These are phyloP conservation scores for Comarum palustre DNA, from an alignment of 306 rosid species.

Conservation along the genomic window DNA sequence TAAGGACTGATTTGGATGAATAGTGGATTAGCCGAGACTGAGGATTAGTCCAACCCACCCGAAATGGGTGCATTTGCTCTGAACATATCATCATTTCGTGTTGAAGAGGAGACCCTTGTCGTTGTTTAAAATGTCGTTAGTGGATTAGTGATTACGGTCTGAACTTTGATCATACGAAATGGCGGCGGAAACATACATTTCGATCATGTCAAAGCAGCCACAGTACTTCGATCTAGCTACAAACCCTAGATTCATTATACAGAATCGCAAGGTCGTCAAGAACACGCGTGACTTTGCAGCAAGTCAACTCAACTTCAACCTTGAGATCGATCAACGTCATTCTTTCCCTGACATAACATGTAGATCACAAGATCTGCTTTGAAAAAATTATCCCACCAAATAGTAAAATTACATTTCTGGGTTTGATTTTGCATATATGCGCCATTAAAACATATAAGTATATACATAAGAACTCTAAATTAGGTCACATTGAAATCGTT, in stretches of 20 bases:
- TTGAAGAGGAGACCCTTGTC: no score
- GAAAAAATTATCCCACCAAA: neutral
- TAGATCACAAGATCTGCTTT: neutral
- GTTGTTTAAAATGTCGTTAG: no score
- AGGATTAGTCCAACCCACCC: no score
- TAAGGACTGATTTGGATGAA: no score
- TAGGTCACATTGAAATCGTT: slow-evolving; percentile 35
- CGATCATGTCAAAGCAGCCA: neutral
- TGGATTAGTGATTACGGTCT: no score
- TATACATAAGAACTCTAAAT: neutral
- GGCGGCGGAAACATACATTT: neutral
- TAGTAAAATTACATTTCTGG: neutral
- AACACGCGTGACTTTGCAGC: neutral
- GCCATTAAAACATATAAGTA: neutral
- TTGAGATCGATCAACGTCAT: neutral
- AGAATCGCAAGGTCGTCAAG: neutral
- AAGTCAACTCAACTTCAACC: neutral
- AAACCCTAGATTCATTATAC: neutral
- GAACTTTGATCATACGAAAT: neutral
- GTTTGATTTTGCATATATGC: neutral
- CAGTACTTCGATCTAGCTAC: neutral
- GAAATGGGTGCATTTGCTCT: no score
- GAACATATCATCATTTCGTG: no score
- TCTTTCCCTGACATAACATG: neutral
- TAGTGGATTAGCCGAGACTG: no score